These are phyloP conservation scores for Ceratocystis huliohia DNA, from an alignment of 2,329 filamentous ascomycete species.

Conservation along the genomic window DNA sequence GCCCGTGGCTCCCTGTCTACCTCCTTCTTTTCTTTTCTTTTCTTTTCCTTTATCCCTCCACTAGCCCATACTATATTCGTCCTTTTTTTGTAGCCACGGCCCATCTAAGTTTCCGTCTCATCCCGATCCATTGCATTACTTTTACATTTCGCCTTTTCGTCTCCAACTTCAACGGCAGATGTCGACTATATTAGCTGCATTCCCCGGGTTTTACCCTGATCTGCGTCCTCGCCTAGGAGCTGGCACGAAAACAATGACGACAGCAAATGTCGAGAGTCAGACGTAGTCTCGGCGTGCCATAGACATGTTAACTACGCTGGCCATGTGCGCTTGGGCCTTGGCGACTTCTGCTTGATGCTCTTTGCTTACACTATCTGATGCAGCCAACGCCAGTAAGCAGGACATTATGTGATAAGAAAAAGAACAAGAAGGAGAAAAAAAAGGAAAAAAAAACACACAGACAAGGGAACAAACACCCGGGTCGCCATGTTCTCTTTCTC, in stretches of 20 bases:
- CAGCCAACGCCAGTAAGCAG: too few species aligned
- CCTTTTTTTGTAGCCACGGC: neutral
- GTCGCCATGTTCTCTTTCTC: neutral
- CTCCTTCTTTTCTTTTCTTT: neutral
- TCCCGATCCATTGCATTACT: neutral
- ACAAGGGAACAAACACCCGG: neutral
- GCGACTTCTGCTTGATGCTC: too few species aligned
- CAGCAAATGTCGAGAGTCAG: neutral
- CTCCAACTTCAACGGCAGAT: slow-evolving; percentile 1
- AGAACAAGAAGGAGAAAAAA: neutral
- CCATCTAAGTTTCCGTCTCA: neutral
- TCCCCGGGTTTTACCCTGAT: neutral
- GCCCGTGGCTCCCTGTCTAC: too few species aligned
- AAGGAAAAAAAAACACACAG: neutral
- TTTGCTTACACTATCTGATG: too few species aligned
- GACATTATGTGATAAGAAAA: neutral
- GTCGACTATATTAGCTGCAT: neutral
- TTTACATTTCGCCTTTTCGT: neutral
- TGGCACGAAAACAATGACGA: neutral
- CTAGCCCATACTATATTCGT: too few species aligned
- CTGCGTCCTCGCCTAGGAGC: neutral
- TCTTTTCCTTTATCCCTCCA: neutral
- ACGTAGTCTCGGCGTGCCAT: too few species aligned
- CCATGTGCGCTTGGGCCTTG: too few species aligned
- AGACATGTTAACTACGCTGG: too few species aligned